Percentiles rank a stretch among this genome's conserved stretches.
Conservation (phyloP, 2,329 filamentous ascomycete genomes). For the Cercospora zeina region DNA sequence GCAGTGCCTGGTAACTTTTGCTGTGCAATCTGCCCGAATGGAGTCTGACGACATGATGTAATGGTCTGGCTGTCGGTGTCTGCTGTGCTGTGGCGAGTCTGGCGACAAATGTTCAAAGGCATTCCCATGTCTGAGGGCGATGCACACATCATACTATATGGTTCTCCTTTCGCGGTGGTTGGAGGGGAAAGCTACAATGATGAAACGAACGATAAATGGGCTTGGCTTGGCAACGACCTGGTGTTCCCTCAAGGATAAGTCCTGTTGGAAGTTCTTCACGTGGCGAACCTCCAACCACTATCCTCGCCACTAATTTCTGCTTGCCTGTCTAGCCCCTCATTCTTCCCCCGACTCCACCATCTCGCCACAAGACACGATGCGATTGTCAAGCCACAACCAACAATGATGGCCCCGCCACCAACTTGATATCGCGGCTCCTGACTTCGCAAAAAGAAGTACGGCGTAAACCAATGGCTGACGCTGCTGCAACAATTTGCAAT, state of each 20-base stretch:
- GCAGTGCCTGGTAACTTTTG: background rate
- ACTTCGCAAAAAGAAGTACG: conserved; percentile 22
- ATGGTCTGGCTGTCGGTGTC: background rate
- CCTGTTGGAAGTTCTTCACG: background rate
- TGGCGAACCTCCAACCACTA: conserved; percentile 22
- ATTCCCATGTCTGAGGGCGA: background rate
- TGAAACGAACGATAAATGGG: background rate
- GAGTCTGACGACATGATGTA: background rate
- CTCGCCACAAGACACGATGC: conserved; percentile 19
- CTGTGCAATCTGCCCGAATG: background rate
- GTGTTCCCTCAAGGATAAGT: background rate
- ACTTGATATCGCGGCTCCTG: conserved; percentile 25
- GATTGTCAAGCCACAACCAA: conserved; percentile 23
- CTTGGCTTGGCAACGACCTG: background rate
- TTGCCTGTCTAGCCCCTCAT: conserved; percentile 21
- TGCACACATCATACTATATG: background rate
- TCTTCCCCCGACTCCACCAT: conserved; percentile 23
- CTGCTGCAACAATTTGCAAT: conserved; percentile 18
- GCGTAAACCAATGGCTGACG: conserved; percentile 24
- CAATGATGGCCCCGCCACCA: conserved; percentile 24
- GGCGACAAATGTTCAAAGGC: background rate
- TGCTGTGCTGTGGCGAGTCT: background rate
- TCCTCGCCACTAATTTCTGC: conserved; percentile 20
- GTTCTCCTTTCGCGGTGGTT: background rate
- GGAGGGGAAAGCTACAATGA: background rate